Conservation (phyloP, 208 protist genomes). For the Wallacemonas collosoma region DNA sequence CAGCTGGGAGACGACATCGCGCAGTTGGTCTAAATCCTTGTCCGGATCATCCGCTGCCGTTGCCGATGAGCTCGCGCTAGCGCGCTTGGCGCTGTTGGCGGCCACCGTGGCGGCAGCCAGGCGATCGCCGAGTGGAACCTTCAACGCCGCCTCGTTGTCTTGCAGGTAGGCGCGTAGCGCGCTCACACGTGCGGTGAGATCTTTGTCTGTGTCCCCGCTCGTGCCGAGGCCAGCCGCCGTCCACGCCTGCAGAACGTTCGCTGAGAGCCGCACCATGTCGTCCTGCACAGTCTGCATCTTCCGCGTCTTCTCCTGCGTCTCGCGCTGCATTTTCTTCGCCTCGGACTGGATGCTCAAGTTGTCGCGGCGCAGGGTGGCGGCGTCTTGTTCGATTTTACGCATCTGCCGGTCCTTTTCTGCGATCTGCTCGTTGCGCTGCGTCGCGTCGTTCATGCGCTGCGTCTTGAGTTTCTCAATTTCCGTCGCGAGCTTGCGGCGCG, state of each 20-base stretch:
- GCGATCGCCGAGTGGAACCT: constrained; percentile 21
- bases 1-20: constrained; percentile 21
- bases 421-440: constrained; percentile 20
- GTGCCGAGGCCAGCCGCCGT: not conserved
- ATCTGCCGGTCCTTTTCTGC: constrained; percentile 38
- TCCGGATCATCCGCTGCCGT: not conserved
- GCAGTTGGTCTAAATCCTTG: constrained; percentile 25
- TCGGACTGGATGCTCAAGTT: constrained; percentile 36
- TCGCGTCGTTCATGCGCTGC: constrained; percentile 12
- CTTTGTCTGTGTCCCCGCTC: constrained; percentile 11
- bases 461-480: constrained; percentile 21
- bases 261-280: constrained; percentile 26
- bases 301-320: constrained; percentile 21
- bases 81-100: constrained; percentile 6
- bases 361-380: constrained; percentile 32
- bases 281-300: constrained; percentile 27
- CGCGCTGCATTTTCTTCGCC: constrained; percentile 12
- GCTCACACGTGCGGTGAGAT: constrained; percentile 15
- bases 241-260: constrained; percentile 9
- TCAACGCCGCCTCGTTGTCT: constrained; percentile 26
- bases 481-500: constrained; percentile 5
- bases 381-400: constrained; percentile 36
- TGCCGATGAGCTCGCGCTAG: not conserved
- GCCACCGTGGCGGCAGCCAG: constrained; percentile 19
- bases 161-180: constrained; percentile 14